Percentiles rank a stretch among this genome's conserved stretches.
Evolutionary conservation across 225 moss, liverwort and hornwort species (phyloP).

Genomic region (Lunularia cruciata): DNA sequence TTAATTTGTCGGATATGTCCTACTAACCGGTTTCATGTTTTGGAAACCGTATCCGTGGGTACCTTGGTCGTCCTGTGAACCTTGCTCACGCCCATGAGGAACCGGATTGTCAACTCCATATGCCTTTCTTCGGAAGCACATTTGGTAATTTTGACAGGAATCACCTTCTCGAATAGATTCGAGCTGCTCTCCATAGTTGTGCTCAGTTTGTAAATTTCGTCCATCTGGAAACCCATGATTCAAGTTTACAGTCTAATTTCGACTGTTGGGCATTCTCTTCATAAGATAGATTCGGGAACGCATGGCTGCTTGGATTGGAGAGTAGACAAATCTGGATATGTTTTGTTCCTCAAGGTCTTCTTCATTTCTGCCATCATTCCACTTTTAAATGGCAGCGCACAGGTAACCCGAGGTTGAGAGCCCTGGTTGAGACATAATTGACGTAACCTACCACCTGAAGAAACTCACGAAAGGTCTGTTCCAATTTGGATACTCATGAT

Average conservation of each 20-base stretch:
- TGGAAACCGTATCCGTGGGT: background rate
- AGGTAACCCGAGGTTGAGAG: no score
- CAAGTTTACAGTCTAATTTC: slow-evolving; percentile 16
- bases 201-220: slow-evolving; percentile 53
- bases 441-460: no score
- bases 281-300: no score
- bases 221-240: slow-evolving; percentile 38
- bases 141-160: slow-evolving; percentile 87
- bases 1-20: background rate
- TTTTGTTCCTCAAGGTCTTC: background rate
- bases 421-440: no score
- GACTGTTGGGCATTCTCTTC: slow-evolving; percentile 9
- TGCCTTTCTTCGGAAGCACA: slow-evolving; percentile 82
- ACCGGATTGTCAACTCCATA: slow-evolving; percentile 88
- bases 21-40: background rate
- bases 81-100: slow-evolving; percentile 94
- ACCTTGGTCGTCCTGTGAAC: slow-evolving; percentile 91
- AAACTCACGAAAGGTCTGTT: no score
- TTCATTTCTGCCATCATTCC: background rate
- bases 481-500: no score
- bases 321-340: background rate
- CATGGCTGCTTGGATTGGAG: slow-evolving; percentile 13
- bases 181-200: slow-evolving; percentile 82
- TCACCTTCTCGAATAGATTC: slow-evolving; percentile 85
- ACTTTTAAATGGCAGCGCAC: no score